Percentiles rank a stretch among this genome's conserved stretches.
These are phyloP conservation scores for Hibiscus syriacus DNA, from an alignment of 345 rosid genomes.

Conservation along the genomic window DNA sequence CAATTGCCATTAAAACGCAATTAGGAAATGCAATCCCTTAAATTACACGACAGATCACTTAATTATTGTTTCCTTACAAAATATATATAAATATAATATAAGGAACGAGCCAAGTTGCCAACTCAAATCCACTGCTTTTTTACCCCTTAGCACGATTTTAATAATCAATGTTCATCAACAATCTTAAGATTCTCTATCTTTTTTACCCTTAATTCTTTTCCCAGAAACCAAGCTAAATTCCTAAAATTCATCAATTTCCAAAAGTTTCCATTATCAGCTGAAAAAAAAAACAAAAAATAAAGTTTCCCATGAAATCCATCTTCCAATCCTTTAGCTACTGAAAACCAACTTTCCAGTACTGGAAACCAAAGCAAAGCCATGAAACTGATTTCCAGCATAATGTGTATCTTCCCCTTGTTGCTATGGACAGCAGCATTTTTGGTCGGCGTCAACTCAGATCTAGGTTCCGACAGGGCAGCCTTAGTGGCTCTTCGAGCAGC, in stretches of 20 bases:
- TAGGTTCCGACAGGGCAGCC: slow-evolving; percentile 69
- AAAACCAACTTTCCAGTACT: slow-evolving; percentile 2
- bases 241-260: not conserved
- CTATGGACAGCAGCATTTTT: slow-evolving; percentile 12
- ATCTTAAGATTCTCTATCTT: not conserved
- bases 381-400: slow-evolving; percentile 20
- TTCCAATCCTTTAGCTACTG: not conserved
- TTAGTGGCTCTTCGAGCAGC: slow-evolving; percentile 58
- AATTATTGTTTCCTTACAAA: not conserved
- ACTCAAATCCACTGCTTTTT: slow-evolving; percentile 6
- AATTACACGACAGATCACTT: not conserved
- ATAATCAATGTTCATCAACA: slow-evolving; percentile 1
- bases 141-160: not conserved
- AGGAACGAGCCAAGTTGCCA: not conserved
- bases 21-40: too few species aligned
- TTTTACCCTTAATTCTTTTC: not conserved
- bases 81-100: not conserved
- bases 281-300: too few species aligned
- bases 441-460: slow-evolving; percentile 45
- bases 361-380: slow-evolving; percentile 13
- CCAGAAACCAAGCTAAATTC: not conserved
- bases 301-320: not conserved
- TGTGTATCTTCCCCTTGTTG: not conserved
- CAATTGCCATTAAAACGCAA: too few species aligned
- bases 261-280: not conserved